Evolutionary conservation across 139 green algal genomes (phyloP).

Genomic region (Picochlorum costavermella): DNA sequence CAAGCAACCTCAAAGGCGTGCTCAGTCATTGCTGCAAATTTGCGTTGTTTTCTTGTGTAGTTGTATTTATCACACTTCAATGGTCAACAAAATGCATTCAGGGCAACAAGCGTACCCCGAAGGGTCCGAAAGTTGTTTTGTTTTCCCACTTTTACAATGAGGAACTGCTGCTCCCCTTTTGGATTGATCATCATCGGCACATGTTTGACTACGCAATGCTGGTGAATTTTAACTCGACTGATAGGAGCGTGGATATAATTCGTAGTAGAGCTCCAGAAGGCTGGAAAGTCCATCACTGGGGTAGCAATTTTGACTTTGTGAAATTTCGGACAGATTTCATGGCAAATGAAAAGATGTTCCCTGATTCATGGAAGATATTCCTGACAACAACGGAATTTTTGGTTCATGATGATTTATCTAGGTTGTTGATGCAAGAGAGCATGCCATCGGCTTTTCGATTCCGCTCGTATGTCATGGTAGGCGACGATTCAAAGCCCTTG

Average conservation of each 20-base stretch:
- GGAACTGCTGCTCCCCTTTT: background rate
- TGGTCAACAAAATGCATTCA: background rate
- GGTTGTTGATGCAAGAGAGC: background rate
- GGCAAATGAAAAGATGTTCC: background rate
- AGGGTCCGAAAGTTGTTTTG: background rate
- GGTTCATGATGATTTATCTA: conserved; percentile 6
- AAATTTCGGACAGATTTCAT: background rate
- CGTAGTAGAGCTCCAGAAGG: background rate
- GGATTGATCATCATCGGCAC: background rate
- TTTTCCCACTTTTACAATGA: conserved; percentile 1
- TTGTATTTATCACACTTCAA: background rate
- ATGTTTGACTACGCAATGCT: background rate
- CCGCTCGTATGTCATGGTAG: background rate
- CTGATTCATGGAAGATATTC: conserved; percentile 1
- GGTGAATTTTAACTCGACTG: background rate
- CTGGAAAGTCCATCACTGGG: background rate
- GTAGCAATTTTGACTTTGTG: conserved; percentile 2
- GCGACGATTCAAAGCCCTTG: background rate
- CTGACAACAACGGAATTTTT: conserved; percentile 1
- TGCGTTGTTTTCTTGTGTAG: background rate
- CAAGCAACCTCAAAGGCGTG: background rate
- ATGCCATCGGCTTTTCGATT: conserved; percentile 2
- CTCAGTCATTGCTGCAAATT: background rate
- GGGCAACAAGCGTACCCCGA: background rate
- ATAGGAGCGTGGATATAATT: conserved; percentile 4